These are phyloP conservation scores for Aspergillus biplanus DNA, from an alignment of 495 filamentous ascomycete species.

Conservation along the genomic window DNA sequence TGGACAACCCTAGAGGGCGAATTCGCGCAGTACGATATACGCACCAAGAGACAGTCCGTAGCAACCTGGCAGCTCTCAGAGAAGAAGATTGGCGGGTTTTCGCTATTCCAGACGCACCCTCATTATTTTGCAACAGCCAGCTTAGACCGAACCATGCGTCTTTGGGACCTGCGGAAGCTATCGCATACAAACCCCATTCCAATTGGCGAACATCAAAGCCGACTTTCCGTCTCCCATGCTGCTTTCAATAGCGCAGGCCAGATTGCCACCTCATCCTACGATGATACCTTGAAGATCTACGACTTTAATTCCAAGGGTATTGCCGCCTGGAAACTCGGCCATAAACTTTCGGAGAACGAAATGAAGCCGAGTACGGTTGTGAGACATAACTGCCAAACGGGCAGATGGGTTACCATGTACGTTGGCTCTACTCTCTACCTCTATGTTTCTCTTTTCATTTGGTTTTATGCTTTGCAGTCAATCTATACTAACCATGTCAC, in stretches of 20 bases:
- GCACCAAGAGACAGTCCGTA: conserved; percentile 51
- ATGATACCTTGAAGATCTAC: conserved; percentile 93
- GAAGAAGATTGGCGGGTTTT: conserved; percentile 96
- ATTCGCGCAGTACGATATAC: conserved; percentile 78
- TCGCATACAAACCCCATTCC: conserved; percentile 62
- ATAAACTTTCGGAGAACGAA: conserved; percentile 58
- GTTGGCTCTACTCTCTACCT: conserved; percentile 25
- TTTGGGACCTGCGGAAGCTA: conserved; percentile 93
- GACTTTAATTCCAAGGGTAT: conserved; percentile 65
- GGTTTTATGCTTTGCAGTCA: not conserved
- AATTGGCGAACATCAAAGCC: conserved; percentile 78
- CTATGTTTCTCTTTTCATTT: not conserved
- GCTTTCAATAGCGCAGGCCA: conserved; percentile 82
- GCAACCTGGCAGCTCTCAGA: conserved; percentile 79
- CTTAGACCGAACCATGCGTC: conserved; percentile 82
- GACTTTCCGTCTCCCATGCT: conserved; percentile 87
- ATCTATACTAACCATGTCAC: conserved; percentile 28
- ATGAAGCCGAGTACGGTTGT: conserved; percentile 73
- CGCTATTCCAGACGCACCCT: conserved; percentile 72
- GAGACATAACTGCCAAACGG: conserved; percentile 94
- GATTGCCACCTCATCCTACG: conserved; percentile 89
- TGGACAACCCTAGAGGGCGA: conserved; percentile 85
- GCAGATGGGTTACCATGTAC: conserved; percentile 75
- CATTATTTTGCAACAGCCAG: conserved; percentile 90
- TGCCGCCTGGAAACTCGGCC: conserved; percentile 62